These are phyloP conservation scores for Chytriomyces sp. DNA, from an alignment of 192 early-diverging fungal genomes.

Conservation along the genomic window DNA sequence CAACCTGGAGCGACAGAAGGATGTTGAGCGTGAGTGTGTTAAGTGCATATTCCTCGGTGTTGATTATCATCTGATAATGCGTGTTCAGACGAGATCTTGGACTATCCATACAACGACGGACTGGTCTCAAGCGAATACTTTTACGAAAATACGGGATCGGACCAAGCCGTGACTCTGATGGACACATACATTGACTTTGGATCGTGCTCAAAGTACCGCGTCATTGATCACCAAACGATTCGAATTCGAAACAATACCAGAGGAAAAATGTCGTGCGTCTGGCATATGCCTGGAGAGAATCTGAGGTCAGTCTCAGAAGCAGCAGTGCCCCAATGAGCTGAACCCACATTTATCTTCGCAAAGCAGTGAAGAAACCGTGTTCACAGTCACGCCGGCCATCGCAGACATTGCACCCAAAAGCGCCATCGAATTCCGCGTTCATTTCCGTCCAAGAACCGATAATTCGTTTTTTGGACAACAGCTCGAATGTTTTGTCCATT, in stretches of 20 bases:
- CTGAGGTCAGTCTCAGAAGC: conserved; percentile 27
- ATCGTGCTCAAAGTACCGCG: conserved; percentile 55
- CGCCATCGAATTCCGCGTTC: conserved; percentile 53
- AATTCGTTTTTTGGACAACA: conserved; percentile 61
- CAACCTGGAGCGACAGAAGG: conserved; percentile 26
- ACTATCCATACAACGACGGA: conserved; percentile 52
- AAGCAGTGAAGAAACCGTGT: conserved; percentile 48
- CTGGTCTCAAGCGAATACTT: conserved; percentile 54
- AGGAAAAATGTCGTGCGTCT: conserved; percentile 64
- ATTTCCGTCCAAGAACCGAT: conserved; percentile 57
- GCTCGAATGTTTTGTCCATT: conserved; percentile 64
- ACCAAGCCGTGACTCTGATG: conserved; percentile 47
- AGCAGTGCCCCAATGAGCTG: background rate
- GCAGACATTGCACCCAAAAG: conserved; percentile 53
- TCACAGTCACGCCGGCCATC: conserved; percentile 50
- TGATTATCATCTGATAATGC: background rate
- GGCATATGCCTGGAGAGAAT: conserved; percentile 52
- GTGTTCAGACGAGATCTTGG: conserved; percentile 22
- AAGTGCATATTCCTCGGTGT: no score
- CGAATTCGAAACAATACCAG: conserved; percentile 58
- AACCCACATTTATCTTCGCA: background rate
- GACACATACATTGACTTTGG: conserved; percentile 64
- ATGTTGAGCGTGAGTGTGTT: conserved; percentile 5
- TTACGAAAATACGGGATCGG: conserved; percentile 51
- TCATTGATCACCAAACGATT: conserved; percentile 55